Evolutionary conservation across 106 monocot species (phyloP), one percentile per base, ranked within the genome.

Genomic region (Allium sativum): DNA sequence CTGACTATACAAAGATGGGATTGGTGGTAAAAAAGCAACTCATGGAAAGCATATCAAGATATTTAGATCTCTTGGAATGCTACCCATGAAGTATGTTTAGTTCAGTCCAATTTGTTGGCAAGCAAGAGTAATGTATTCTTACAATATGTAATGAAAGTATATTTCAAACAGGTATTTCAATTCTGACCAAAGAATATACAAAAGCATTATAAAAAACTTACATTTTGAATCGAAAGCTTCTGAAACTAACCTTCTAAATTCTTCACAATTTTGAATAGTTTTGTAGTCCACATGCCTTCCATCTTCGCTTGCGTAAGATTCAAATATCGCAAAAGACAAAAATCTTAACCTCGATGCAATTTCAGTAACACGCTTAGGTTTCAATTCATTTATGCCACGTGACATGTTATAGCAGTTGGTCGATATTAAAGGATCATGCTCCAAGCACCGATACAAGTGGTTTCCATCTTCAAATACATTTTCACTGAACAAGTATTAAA

Each of bases 281-380:
- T 66, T 77, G 70, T 94, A 94, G 62, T 94, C 79, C 70, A 89
- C 74, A 70, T 86, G 82, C 45, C 56, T 83, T 15, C 89, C 93
- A 81, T 86, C 93, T 72, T 89, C 93, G 68, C 89, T 86, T 22
- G 77, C 89, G 77, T 94, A 94, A 58, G 93, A 85, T 76, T 94
- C 93, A 54, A 83, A 79, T 22, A 94, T 85, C 58, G 85, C 82
- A 72, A 66, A 78, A 16, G 81, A 89, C 19, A 94, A 46, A 76
- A 80, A 61, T 57, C 89, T 73, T 18, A 94, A 77, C 20, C 86
- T 80, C 52, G 78, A 80, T 21, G 89, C 73, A 54, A 94, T 83
- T 55, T 94, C 93, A 55, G 55, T 60, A 63, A 86, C 58, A 64
- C 76, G 89, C 72, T 94, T 94, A 13, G 93, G 89, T 68, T 76